These are phyloP conservation scores for Onygenales sp. DNA, from an alignment of 2,329 filamentous ascomycete species.

Conservation along the genomic window DNA sequence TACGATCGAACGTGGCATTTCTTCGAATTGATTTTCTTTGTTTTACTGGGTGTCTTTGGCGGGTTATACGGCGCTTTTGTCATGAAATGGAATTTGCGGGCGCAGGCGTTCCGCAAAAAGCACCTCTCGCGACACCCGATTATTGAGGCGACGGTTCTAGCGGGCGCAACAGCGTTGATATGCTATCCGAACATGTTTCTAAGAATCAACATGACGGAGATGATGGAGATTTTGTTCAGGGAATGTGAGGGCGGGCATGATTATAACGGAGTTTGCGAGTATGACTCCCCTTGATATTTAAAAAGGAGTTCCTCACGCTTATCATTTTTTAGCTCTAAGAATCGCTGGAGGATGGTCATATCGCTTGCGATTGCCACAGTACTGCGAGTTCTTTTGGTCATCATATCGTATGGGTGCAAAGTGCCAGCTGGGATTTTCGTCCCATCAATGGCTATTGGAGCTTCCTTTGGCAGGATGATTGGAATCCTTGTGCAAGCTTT, in stretches of 20 bases:
- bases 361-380: slow-evolving; percentile 72
- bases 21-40: slow-evolving; percentile 88
- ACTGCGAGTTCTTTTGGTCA: slow-evolving; percentile 73
- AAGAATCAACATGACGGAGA: slow-evolving; percentile 97
- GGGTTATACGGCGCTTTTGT: slow-evolving; percentile 93
- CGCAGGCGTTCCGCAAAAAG: slow-evolving; percentile 87
- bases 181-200: slow-evolving; percentile 96
- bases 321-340: slow-evolving; percentile 40
- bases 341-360: slow-evolving; percentile 67
- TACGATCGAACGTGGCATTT: slow-evolving; percentile 98
- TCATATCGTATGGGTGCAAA: slow-evolving; percentile 95
- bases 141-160: slow-evolving; percentile 75
- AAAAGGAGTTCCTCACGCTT: slow-evolving; percentile 7
- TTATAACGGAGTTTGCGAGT: slow-evolving; percentile 83
- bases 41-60: slow-evolving; percentile 84
- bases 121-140: slow-evolving; percentile 78
- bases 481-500: slow-evolving; percentile 88
- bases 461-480: slow-evolving; percentile 86
- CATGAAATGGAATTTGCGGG: slow-evolving; percentile 93
- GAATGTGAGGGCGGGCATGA: slow-evolving; percentile 86
- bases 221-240: slow-evolving; percentile 94
- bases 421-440: slow-evolving; percentile 97
- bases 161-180: slow-evolving; percentile 75
- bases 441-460: slow-evolving; percentile 93
- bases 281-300: slow-evolving; percentile 19